Percentiles rank a stretch among this genome's conserved stretches.
Conservation (phyloP, 2,329 filamentous ascomycete species). For the Fusarium napiforme region DNA sequence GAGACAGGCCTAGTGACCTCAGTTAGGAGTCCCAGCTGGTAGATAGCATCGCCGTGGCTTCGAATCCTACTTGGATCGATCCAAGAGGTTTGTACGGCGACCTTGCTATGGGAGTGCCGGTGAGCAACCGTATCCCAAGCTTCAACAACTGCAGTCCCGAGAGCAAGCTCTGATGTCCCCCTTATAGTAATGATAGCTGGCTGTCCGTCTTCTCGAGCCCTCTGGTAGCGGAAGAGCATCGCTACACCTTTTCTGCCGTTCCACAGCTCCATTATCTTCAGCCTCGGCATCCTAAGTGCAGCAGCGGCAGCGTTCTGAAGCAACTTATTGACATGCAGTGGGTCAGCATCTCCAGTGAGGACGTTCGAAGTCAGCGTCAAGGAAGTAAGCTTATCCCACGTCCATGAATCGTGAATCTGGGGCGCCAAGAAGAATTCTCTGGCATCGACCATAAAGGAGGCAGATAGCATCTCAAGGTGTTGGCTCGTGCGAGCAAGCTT, state of each 20-base stretch:
- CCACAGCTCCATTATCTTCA: conserved; percentile 50
- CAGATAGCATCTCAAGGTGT: conserved; percentile 44
- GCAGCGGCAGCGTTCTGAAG: conserved; percentile 41
- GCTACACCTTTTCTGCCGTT: conserved; percentile 45
- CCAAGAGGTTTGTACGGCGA: neutral
- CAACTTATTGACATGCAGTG: conserved; percentile 40
- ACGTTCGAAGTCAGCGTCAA: conserved; percentile 49
- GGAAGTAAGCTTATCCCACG: conserved; percentile 46
- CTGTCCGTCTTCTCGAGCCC: neutral
- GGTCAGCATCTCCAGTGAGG: conserved; percentile 37
- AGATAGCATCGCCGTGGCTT: neutral
- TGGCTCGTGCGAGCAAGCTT: conserved; percentile 47
- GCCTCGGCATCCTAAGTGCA: conserved; percentile 45
- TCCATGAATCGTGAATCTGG: conserved; percentile 34
- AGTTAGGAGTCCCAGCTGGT: neutral
- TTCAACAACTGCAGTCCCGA: neutral
- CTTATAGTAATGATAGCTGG: conserved; percentile 13
- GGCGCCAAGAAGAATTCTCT: conserved; percentile 45
- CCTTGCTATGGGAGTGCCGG: neutral
- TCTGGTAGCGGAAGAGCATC: conserved; percentile 43
- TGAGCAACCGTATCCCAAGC: neutral
- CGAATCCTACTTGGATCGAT: neutral
- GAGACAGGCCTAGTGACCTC: neutral
- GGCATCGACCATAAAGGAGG: conserved; percentile 49
- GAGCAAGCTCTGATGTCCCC: conserved; percentile 38